Base-by-base conservation (phyloP, 768 basidiomycete genomes). In the Panus rudis region DNA sequence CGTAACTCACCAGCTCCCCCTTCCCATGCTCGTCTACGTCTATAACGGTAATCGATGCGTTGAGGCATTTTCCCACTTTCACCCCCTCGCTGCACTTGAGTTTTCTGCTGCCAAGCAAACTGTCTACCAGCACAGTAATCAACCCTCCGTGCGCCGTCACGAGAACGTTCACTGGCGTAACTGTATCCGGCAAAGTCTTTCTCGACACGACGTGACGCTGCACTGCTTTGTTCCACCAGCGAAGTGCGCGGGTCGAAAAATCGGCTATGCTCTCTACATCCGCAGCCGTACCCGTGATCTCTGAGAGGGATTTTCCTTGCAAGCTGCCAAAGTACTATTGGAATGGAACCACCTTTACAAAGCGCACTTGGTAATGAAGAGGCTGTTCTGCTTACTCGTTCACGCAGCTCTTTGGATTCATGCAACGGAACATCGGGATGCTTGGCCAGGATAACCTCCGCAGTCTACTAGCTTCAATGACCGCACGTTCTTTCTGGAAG, bases 91-190 rank as follows among this genome's bases (percentile, higher is more conserved):
- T 67, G 42, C 64, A 66, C 37, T 43, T 50, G 40, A 73, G 49
- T 50, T 64, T 57, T 25, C 68, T 56, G 33, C 66, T 68, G 17
- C 63, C 60, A n/a, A 73, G 50, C 53, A 86, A 54, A 30, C 56
- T 62, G 16, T 65, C 64, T 45, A 82, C 63, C 42, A 88, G 65
- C 22, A 66, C 64, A 16, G 63, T 61, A 46, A 88, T 84, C 52
- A 75, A 70, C 0, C 75, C 83, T 2, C 83, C 83, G 43, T 90
- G 86, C 31, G 78, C 75, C 46, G 77, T 73, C 11, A 80, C 71
- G 23, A 90, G 67, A 34, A 85, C 65, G 45, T 70, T 60, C 41
- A 60, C 56, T 26, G 70, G 58, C 49, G 37, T 46, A 41, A 19
- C 16, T 37, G 41, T 12, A 3, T 26, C 26, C 23, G 11, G 14